Base-by-base conservation (phyloP, 2,329 filamentous ascomycete genomes). In the Emericellopsis cladophorae region DNA sequence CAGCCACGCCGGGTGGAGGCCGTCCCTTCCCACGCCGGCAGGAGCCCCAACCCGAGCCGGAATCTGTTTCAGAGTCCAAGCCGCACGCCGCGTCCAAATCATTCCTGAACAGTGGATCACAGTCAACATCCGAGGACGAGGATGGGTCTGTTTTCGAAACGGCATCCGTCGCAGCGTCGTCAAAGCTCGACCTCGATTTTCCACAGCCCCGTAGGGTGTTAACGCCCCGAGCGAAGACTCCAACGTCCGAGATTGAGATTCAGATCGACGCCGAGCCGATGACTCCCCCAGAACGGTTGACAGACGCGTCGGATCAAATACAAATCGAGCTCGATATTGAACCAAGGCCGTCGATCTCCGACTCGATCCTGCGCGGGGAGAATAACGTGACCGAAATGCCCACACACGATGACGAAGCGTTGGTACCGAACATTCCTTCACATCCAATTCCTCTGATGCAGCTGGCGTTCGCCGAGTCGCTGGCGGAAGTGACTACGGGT, bases 371-470 rank as follows among this genome's bases (percentile, higher is more conserved):
- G 14, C 14, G 24, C 21, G 18, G 11, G 14, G 21, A 31, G 37
- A 31, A 14, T 23, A 16, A 15, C 37, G 23, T 31, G 22, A 11
- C 9, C 2, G 37, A 16, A 22, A 31, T 15, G 23, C 23, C 23
- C 5, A 11, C 3, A 14, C 21, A 23, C 16, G 18, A 37, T 3
- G 35, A 9, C n/a, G 37, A 26, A 35, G 8, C 16, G 6, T 26
- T 8, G 10, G n/a, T 14, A 21, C 32, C 37, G 21, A 40, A 23
- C 14, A 29, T 38, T 7, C 40, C 40, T 15, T 23, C 31, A 11
- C 86, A 93, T 54, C 86, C 86, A 7, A 80, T 92, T 40, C 65
- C 75, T 14, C 72, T 74, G 24, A 84, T 92, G 76, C 86, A 92
- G 57, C 76, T 73, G 46, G 84, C 86, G 45, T 92, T 93, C 56